Evolutionary conservation across 2,329 filamentous ascomycete species (phyloP).

Genomic region (Ilyonectria destructans): DNA sequence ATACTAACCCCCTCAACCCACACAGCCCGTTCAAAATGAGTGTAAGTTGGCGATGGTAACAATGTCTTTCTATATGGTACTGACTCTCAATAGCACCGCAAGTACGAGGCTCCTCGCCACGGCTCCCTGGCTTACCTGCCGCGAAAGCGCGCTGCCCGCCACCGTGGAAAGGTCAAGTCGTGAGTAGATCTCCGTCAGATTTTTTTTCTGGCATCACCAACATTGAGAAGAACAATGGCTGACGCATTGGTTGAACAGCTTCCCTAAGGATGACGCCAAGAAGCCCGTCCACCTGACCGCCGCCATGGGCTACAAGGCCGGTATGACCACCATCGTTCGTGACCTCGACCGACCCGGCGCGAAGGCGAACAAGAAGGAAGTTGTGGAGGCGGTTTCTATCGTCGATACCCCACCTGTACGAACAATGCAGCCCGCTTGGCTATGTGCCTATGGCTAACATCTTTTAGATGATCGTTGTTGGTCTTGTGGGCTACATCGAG

Average conservation of each 20-base stretch:
- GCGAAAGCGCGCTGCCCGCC: conserved; percentile 92
- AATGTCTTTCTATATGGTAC: conserved; percentile 41
- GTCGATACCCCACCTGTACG: conserved; percentile 97
- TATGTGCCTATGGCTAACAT: conserved; percentile 82
- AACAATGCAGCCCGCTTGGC: conserved; percentile 87
- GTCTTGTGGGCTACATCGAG: conserved; percentile 99
- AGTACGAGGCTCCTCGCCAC: conserved; percentile 91
- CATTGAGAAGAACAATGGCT: conserved; percentile 42
- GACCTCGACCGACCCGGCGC: conserved; percentile 99
- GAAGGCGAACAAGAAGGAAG: conserved; percentile 99
- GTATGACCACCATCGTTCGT: conserved; percentile 99
- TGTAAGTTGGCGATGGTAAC: conserved; percentile 53
- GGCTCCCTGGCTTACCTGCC: conserved; percentile 92
- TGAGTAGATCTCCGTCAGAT: conserved; percentile 66
- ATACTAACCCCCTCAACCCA: conserved; percentile 58
- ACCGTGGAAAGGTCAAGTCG: conserved; percentile 99
- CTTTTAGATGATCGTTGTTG: conserved; percentile 98
- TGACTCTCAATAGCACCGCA: conserved; percentile 63
- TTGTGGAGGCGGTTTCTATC: conserved; percentile 90
- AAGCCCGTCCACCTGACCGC: conserved; percentile 99
- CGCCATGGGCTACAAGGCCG: conserved; percentile 99
- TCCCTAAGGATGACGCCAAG: conserved; percentile 99
- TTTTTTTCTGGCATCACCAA: conserved; percentile 17
- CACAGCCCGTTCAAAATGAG: conserved; percentile 60
- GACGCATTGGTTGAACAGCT: conserved; percentile 70